Conservation (phyloP, 2,329 filamentous ascomycete species). For the Diaporthe sp. region DNA sequence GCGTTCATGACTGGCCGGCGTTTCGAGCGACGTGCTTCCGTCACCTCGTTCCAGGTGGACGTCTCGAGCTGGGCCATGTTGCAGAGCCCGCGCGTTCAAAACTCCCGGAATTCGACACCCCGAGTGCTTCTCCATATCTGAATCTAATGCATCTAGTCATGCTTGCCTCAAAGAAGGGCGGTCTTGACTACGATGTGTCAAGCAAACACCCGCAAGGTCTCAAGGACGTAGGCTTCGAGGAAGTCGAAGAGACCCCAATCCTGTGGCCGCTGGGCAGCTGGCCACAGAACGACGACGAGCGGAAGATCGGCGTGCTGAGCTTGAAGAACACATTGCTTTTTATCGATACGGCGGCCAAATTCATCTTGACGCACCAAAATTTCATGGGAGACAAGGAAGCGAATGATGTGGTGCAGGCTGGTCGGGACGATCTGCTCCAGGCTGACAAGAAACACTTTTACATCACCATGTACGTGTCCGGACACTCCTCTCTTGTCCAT, state of each 20-base stretch:
- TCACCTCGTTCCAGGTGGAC: background rate
- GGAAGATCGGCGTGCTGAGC: background rate
- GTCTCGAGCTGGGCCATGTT: background rate
- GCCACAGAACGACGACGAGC: background rate
- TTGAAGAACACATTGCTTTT: background rate
- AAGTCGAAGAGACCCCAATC: background rate
- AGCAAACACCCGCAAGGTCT: background rate
- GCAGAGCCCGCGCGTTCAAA: background rate
- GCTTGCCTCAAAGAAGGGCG: background rate
- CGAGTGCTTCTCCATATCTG: background rate
- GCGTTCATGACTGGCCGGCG: background rate
- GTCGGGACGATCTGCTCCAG: background rate
- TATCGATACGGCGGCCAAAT: background rate
- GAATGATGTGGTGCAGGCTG: background rate
- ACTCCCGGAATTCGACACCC: background rate
- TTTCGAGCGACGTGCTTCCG: background rate
- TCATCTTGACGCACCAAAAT: background rate
- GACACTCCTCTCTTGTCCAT: background rate
- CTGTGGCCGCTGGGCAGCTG: background rate
- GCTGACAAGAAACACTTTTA: background rate
- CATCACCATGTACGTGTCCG: background rate
- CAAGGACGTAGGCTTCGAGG: background rate
- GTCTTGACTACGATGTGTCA: conserved; percentile 8
- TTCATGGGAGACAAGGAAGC: background rate
- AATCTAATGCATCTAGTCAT: background rate